Evolutionary conservation across 192 early-diverging fungal genomes (phyloP).

Genomic region (Backusella westeae): DNA sequence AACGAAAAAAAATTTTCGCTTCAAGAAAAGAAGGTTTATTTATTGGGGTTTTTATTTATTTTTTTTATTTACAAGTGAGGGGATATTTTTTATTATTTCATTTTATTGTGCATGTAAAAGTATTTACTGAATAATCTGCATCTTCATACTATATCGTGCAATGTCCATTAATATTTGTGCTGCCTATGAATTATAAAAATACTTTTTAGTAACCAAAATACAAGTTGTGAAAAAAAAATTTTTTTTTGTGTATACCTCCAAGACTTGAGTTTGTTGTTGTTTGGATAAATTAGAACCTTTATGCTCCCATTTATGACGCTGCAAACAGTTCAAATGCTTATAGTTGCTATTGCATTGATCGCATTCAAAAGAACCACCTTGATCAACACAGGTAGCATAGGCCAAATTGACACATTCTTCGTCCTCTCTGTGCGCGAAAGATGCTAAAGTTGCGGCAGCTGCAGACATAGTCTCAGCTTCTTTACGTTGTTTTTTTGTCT

Average conservation of each 20-base stretch:
- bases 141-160: conserved; percentile 14
- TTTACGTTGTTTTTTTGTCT: conserved; percentile 16
- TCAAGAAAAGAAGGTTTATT: not conserved
- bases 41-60: not conserved
- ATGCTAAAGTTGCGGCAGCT: conserved; percentile 25
- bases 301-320: conserved; percentile 10
- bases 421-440: conserved; percentile 10
- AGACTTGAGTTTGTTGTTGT: conserved; percentile 24
- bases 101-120: not conserved
- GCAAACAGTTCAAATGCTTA: conserved; percentile 1
- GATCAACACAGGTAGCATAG: conserved; percentile 3
- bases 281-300: conserved; percentile 1
- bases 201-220: not conserved
- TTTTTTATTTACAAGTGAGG: conserved; percentile 5
- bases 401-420: conserved; percentile 7
- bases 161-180: conserved; percentile 30
- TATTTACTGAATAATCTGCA: conserved; percentile 17
- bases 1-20: not conserved
- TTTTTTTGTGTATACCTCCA: conserved; percentile 20
- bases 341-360: not conserved
- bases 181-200: conserved; percentile 9
- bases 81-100: not conserved
- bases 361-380: not conserved
- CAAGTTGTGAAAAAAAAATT: not conserved
- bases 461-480: conserved; percentile 19